Evolutionary conservation across 441 rosid species (phyloP), one percentile per base, ranked within the genome.

Genomic region (Manihot esculenta): DNA sequence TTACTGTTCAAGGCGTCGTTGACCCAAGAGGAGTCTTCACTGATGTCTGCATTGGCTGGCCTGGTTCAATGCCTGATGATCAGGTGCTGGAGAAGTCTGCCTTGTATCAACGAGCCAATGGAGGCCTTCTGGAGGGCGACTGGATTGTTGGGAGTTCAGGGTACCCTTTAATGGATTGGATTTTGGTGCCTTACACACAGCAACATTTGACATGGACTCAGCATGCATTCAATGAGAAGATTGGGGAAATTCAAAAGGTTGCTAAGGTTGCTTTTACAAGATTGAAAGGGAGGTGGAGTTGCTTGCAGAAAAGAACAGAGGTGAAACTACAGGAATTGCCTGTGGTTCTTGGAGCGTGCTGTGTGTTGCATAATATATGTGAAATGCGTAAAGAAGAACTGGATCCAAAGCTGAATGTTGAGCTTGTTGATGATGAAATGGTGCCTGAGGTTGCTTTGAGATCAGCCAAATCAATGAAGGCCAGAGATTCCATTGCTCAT

Each of bases 11-110:
- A 66, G 98, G 98, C 15, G 97, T 93, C 0, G 93, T 90, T 7
- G 89, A 93, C 79, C 78, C 84, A 9, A 84, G 62, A 9, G 97
- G 95, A 15, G 84, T 83, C 38, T 93, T 90, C 80, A 88, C 88
- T 48, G 98, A 93, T 65, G 87, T 88, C 2, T 90, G 95, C 63
- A 90, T 93, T 49, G 98, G 98, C 10, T 87, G 91, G 93, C 98
- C 95, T 0, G 98, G 98, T 2, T 90, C 98, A 2, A 84, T 90
- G 83, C 74, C 86, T 6, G 90, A 90, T 62, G 98, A 90, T 49
- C 86, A 80, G 71, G 89, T 92, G 59, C 77, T 92, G 17, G 92
- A 88, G 74, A 90, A 85, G 47, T 92, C 98, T 8, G 87, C 92
- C 49, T 78, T 92, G 63, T 78, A 62, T 44, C 91, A 88, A 66